Percentiles rank a stretch among this genome's conserved stretches.
phyloP scores from a whole-genome alignment of 2,329 filamentous ascomycete genomes.

The Cordyceps militaris region DNA sequence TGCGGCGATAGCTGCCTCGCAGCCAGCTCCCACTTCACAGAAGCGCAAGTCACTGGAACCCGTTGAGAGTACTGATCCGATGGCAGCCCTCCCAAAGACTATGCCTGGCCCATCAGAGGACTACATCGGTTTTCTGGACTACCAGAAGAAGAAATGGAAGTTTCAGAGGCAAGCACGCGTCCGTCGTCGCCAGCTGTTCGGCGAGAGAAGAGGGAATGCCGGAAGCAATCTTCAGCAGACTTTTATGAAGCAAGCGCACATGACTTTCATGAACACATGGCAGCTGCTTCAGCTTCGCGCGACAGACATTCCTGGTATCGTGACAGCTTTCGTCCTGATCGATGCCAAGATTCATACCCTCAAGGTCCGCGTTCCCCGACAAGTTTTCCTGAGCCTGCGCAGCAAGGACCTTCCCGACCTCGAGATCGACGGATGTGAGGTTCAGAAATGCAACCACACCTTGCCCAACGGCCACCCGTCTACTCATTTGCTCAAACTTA shows the following conservation, averaged over 20 bases:
- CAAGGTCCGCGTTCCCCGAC: slow-evolving; percentile 81
- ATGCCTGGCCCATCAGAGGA: slow-evolving; percentile 84
- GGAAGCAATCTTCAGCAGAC: slow-evolving; percentile 54
- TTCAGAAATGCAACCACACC: slow-evolving; percentile 89
- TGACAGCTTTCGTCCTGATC: slow-evolving; percentile 84
- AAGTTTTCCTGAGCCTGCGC: slow-evolving; percentile 88
- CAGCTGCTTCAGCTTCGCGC: slow-evolving; percentile 82
- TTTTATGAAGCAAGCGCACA: slow-evolving; percentile 87
- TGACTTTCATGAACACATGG: slow-evolving; percentile 89
- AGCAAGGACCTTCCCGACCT: slow-evolving; percentile 81
- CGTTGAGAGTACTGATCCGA: slow-evolving; percentile 64
- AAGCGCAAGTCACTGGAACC: slow-evolving; percentile 71
- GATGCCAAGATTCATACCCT: slow-evolving; percentile 85
- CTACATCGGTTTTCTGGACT: slow-evolving; percentile 80
- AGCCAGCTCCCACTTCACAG: slow-evolving; percentile 40
- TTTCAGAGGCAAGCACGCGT: slow-evolving; percentile 86
- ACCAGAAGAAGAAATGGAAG: slow-evolving; percentile 99
- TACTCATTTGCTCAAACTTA: slow-evolving; percentile 88
- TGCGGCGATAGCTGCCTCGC: slow-evolving; percentile 49
- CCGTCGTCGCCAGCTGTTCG: slow-evolving; percentile 84
- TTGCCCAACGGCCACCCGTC: slow-evolving; percentile 93
- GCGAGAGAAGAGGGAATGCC: slow-evolving; percentile 58
- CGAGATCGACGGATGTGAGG: slow-evolving; percentile 74
- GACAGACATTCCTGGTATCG: slow-evolving; percentile 77
- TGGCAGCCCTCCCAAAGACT: slow-evolving; percentile 68